Percentiles rank a stretch among this genome's conserved stretches.
phyloP scores from a whole-genome alignment of 2,329 filamentous ascomycete genomes.

The Trichoderma sp. region DNA sequence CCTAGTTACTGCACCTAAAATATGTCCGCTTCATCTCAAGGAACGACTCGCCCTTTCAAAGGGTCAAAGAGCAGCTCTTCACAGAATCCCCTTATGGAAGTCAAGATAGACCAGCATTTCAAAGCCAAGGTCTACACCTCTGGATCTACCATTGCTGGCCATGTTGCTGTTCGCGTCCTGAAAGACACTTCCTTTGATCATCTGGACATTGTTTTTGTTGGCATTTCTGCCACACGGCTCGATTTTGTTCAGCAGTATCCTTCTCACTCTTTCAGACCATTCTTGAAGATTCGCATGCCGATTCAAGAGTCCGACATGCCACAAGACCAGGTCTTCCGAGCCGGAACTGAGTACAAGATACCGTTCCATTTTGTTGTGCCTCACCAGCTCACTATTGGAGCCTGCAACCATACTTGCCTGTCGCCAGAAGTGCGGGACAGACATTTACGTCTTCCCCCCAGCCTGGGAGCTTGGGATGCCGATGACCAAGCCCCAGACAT shows the following conservation, averaged over 20 bases:
- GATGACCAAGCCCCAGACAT: slow-evolving; percentile 61
- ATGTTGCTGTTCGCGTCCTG: slow-evolving; percentile 50
- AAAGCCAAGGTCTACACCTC: slow-evolving; percentile 60
- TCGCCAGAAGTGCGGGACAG: slow-evolving; percentile 53
- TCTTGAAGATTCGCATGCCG: slow-evolving; percentile 61
- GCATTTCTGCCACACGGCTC: slow-evolving; percentile 54
- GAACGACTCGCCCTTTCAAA: slow-evolving; percentile 22
- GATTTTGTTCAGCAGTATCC: slow-evolving; percentile 56
- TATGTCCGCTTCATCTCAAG: slow-evolving; percentile 36
- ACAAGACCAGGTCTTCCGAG: slow-evolving; percentile 51
- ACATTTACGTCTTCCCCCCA: slow-evolving; percentile 58
- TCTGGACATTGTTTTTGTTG: slow-evolving; percentile 58
- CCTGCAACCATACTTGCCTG: slow-evolving; percentile 56
- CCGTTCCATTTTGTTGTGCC: slow-evolving; percentile 65
- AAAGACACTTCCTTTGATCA: slow-evolving; percentile 55
- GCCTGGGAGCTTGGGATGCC: slow-evolving; percentile 56
- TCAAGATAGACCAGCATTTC: slow-evolving; percentile 59
- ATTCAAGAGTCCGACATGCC: slow-evolving; percentile 53
- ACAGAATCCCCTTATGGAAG: slow-evolving; percentile 47
- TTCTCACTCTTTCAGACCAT: slow-evolving; percentile 54
- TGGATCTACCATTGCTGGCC: slow-evolving; percentile 54
- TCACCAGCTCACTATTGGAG: slow-evolving; percentile 59
- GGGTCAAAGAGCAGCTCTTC: slow-evolving; percentile 19
- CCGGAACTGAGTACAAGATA: slow-evolving; percentile 53
- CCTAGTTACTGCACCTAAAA: background rate